A percentile compares a stretch with the other conserved stretches of the same genome.
Conservation (phyloP, 179 eudicot species). For the Carnegiea gigantea region DNA sequence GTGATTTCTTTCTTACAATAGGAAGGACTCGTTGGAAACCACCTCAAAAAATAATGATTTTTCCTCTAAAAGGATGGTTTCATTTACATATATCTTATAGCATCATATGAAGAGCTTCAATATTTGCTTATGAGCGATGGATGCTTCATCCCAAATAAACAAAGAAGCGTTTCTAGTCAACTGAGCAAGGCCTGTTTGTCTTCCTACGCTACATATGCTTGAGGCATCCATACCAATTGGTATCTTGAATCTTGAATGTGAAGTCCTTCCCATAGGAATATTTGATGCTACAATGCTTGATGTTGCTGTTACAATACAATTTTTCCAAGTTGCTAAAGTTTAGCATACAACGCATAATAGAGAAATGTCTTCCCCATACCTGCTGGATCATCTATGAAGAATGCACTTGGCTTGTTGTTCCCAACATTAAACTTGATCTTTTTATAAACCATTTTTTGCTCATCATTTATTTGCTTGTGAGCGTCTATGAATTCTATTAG, state of each 20-base stretch:
- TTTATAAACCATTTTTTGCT: background rate
- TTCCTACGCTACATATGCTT: constrained; percentile 8
- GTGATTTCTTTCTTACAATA: too few species aligned
- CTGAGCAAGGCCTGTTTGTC: background rate
- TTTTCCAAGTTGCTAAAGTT: constrained; percentile 10
- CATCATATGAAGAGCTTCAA: too few species aligned
- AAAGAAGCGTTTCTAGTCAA: too few species aligned
- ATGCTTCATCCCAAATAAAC: too few species aligned
- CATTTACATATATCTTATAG: background rate
- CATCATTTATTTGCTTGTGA: background rate
- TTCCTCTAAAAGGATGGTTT: constrained; percentile 18
- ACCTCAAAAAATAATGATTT: constrained; percentile 14
- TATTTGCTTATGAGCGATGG: too few species aligned
- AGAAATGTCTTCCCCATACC: constrained; percentile 2
- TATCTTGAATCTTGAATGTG: constrained; percentile 31
- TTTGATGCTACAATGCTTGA: constrained; percentile 31
- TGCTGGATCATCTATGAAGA: constrained; percentile 2
- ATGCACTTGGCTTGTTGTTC: background rate
- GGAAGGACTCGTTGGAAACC: background rate
- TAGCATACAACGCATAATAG: background rate
- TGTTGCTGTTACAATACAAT: too few species aligned
- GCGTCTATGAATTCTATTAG: background rate
- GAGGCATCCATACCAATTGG: background rate
- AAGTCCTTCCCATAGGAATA: constrained; percentile 8
- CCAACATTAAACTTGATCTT: background rate